A percentile compares a stretch with the other conserved stretches of the same genome.
Conservation (phyloP, 2,329 filamentous ascomycete genomes). For the Fusarium sp. region DNA sequence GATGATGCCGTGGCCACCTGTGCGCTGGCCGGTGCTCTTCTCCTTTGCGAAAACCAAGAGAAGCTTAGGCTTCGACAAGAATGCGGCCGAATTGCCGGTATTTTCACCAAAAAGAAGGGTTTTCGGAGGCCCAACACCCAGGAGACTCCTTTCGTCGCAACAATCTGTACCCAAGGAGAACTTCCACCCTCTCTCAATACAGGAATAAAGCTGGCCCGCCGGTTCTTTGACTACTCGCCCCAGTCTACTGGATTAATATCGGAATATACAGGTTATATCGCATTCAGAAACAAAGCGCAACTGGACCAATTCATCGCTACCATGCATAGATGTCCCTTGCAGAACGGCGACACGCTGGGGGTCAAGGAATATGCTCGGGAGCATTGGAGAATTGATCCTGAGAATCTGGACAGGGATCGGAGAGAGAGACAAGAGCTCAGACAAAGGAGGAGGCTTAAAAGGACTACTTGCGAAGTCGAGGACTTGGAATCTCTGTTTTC, state of each 20-base stretch:
- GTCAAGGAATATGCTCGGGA: neutral
- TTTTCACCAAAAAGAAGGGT: conserved; percentile 1
- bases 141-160: conserved; percentile 2
- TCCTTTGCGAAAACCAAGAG: neutral
- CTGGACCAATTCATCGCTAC: neutral
- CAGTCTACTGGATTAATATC: neutral
- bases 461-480: neutral
- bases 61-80: conserved; percentile 14
- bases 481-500: conserved; percentile 1
- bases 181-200: conserved; percentile 13
- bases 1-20: conserved; percentile 24
- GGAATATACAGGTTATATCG: neutral
- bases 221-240: conserved; percentile 4
- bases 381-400: neutral
- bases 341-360: conserved; percentile 5
- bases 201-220: conserved; percentile 9
- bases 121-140: neutral
- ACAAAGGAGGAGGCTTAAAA: neutral
- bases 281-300: conserved; percentile 5
- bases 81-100: conserved; percentile 1
- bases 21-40: conserved; percentile 10
- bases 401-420: neutral
- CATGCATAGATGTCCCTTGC: neutral
- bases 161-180: neutral
- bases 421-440: neutral